phyloP scores from a whole-genome alignment of 1,284 basidiomycete species.

The Pisolithus thermaeus region DNA sequence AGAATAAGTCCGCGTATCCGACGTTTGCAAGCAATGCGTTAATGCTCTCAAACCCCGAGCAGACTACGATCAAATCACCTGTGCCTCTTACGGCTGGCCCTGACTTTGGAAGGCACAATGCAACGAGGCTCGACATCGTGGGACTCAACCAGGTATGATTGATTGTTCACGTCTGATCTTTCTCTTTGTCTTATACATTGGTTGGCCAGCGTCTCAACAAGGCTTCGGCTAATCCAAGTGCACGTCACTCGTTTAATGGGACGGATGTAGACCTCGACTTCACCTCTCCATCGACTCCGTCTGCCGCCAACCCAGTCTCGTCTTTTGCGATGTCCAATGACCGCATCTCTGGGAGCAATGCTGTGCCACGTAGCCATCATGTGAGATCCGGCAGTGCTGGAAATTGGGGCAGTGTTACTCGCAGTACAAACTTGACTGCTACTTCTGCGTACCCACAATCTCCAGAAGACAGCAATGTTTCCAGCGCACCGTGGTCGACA shows the following conservation, averaged over 20 bases:
- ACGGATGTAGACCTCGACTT: conserved; percentile 58
- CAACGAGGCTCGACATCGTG: conserved; percentile 62
- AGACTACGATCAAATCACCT: conserved; percentile 58
- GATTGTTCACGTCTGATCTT: conserved; percentile 6
- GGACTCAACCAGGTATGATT: conserved; percentile 58
- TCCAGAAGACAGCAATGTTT: conserved; percentile 49
- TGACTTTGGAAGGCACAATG: conserved; percentile 69
- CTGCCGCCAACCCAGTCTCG: conserved; percentile 32
- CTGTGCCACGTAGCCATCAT: conserved; percentile 52
- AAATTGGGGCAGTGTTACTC: conserved; percentile 63
- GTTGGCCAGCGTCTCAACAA: conserved; percentile 44
- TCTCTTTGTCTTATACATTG: conserved; percentile 9
- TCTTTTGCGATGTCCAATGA: conserved; percentile 44
- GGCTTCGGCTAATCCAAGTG: conserved; percentile 45
- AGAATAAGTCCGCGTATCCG: conserved; percentile 80
- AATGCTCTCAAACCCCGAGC: conserved; percentile 58
- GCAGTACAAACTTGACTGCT: conserved; percentile 44
- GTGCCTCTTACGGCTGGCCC: conserved; percentile 75
- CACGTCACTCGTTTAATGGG: conserved; percentile 68
- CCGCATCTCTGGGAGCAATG: conserved; percentile 22
- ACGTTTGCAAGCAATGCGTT: conserved; percentile 69
- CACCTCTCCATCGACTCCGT: conserved; percentile 42
- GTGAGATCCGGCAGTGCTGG: conserved; percentile 71
- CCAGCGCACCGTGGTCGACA: conserved; percentile 57
- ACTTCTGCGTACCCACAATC: conserved; percentile 50